Evolutionary conservation across 441 rosid genomes (phyloP).

Genomic region (Eruca vesicaria): DNA sequence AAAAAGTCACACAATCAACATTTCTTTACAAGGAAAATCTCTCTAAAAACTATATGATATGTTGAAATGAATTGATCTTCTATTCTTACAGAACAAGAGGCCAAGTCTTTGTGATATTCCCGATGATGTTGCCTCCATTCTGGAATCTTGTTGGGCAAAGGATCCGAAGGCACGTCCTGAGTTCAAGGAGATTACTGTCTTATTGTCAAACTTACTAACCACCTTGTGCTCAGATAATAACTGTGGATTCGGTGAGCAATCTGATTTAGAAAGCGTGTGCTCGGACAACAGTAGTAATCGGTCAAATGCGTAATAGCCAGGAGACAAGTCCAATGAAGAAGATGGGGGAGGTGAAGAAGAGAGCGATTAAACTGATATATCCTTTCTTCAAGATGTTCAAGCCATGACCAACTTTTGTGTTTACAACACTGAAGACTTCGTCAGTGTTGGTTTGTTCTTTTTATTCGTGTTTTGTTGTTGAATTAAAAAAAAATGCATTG

Average conservation of each 20-base stretch:
- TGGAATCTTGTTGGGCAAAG: conserved; percentile 58
- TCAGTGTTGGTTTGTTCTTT: neutral
- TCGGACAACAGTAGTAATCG: too few relatives aligned
- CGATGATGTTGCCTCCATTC: conserved; percentile 32
- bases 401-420: neutral
- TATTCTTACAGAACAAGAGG: conserved; percentile 47
- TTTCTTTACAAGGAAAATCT: too few relatives aligned
- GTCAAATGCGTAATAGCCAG: neutral
- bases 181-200: conserved; percentile 42
- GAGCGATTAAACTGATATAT: neutral
- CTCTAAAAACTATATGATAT: too few relatives aligned
- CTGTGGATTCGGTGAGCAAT: neutral
- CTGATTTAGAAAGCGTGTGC: too few relatives aligned
- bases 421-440: neutral
- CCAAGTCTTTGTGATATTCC: conserved; percentile 54
- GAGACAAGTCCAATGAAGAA: neutral
- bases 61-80: neutral
- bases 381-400: neutral
- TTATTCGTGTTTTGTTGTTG: too few relatives aligned
- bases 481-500: too few relatives aligned
- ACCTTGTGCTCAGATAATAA: neutral
- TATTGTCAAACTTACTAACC: conserved; percentile 30
- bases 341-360: neutral
- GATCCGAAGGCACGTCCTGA: conserved; percentile 56
- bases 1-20: conserved; percentile 18